Conservation (phyloP, 2,329 filamentous ascomycete species). For the Diplodia corticola region DNA sequence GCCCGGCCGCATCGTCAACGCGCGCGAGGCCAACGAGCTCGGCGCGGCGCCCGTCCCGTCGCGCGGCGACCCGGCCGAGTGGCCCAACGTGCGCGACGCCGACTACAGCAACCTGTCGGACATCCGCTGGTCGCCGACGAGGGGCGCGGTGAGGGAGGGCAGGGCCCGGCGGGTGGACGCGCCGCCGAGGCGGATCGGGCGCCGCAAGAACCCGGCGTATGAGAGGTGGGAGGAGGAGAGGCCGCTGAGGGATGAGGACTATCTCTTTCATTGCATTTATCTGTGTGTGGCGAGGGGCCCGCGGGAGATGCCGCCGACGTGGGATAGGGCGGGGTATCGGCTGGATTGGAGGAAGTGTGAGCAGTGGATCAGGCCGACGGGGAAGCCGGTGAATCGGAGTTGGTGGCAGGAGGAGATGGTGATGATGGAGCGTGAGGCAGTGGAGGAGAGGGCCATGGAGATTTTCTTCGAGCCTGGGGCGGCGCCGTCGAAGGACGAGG, state of each 20-base stretch:
- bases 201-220: background rate
- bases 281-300: background rate
- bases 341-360: constrained; percentile 20
- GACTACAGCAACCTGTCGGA: background rate
- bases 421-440: background rate
- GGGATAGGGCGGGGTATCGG: constrained; percentile 24
- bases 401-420: background rate
- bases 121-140: too few relatives aligned
- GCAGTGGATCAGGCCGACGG: background rate
- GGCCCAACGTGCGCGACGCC: background rate
- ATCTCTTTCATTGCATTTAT: background rate
- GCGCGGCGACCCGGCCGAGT: background rate
- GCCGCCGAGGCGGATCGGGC: background rate
- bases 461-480: constrained; percentile 21
- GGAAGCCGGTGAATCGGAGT: constrained; percentile 14
- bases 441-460: background rate
- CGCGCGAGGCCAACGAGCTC: background rate
- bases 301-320: constrained; percentile 23
- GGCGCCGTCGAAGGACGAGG: background rate
- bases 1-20: constrained; percentile 5
- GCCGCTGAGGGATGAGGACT: background rate
- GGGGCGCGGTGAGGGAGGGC: too few relatives aligned
- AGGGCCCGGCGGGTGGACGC: too few relatives aligned
- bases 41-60: background rate
- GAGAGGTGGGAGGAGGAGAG: background rate